Evolutionary conservation across 345 rosid species (phyloP).

Genomic region (Moricandia moricandioides): DNA sequence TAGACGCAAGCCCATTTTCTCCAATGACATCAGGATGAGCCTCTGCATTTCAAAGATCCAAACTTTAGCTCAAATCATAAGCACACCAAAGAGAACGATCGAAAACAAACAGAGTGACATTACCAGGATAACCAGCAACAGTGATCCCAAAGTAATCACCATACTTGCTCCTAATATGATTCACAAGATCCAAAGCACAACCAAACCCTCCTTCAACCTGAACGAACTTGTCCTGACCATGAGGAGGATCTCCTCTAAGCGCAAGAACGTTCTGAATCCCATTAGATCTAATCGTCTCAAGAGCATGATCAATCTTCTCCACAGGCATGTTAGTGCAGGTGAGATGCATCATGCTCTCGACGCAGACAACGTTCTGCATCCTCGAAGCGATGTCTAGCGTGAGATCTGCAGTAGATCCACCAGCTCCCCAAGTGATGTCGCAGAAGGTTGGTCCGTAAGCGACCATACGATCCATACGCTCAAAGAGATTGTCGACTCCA

Average conservation of each 20-base stretch:
- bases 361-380: slow-evolving; percentile 96
- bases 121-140: slow-evolving; percentile 78
- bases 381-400: slow-evolving; percentile 83
- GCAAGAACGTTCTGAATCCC: slow-evolving; percentile 98
- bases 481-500: slow-evolving; percentile 94
- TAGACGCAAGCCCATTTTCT: slow-evolving; percentile 58
- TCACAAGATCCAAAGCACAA: slow-evolving; percentile 91
- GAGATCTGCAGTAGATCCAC: slow-evolving; percentile 94
- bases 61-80: neutral
- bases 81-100: neutral
- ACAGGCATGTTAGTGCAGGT: slow-evolving; percentile 98
- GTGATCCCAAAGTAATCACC: no score
- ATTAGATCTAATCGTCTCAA: slow-evolving; percentile 68
- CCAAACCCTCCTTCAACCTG: slow-evolving; percentile 90
- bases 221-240: slow-evolving; percentile 91
- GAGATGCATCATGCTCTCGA: slow-evolving; percentile 98
- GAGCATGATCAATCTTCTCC: slow-evolving; percentile 89
- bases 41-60: slow-evolving; percentile 45
- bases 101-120: neutral
- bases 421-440: slow-evolving; percentile 99
- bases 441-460: slow-evolving; percentile 83
- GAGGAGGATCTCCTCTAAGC: slow-evolving; percentile 96
- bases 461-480: slow-evolving; percentile 95
- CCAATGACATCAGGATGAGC: slow-evolving; percentile 87
- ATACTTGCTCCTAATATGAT: slow-evolving; percentile 55